Evolutionary conservation across 352 stramenopile genomes (phyloP).

Genomic region (Phytopythium chamaehyphon): DNA sequence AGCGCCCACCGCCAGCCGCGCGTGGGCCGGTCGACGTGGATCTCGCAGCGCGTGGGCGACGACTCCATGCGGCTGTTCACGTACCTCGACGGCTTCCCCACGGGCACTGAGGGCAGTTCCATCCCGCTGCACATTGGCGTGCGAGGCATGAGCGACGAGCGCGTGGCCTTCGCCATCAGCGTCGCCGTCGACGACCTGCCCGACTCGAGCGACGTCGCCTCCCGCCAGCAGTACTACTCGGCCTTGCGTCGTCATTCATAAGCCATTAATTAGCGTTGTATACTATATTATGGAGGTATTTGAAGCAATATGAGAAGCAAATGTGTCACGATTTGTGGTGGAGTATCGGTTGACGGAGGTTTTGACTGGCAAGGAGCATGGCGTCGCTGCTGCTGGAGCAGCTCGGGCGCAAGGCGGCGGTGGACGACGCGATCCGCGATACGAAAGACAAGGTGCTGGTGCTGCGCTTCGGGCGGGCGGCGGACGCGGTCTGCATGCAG

Average conservation of each 20-base stretch:
- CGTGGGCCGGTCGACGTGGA: slow-evolving; percentile 64
- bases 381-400: slow-evolving; percentile 72
- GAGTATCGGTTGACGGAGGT: no score
- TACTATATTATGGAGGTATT: no score
- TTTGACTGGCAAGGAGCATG: slow-evolving; percentile 26
- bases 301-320: no score
- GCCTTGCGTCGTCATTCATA: slow-evolving; percentile 28
- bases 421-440: slow-evolving; percentile 73
- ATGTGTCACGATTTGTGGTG: no score
- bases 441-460: slow-evolving; percentile 84
- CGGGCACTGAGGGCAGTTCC: slow-evolving; percentile 32
- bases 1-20: slow-evolving; percentile 61
- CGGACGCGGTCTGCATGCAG: slow-evolving; percentile 72
- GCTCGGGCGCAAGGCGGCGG: slow-evolving; percentile 49
- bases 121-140: slow-evolving; percentile 75
- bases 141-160: slow-evolving; percentile 28
- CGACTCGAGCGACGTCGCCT: slow-evolving; percentile 38
- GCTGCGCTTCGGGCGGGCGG: slow-evolving; percentile 68
- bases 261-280: no score
- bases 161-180: slow-evolving; percentile 38
- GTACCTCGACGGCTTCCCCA: slow-evolving; percentile 76
- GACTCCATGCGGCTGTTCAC: slow-evolving; percentile 66
- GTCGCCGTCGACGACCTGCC: slow-evolving; percentile 63
- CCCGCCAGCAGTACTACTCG: slow-evolving; percentile 55
- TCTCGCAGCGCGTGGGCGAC: slow-evolving; percentile 50